Conservation (phyloP, 192 early-diverging fungal genomes). For the Coemansia javaensis region DNA sequence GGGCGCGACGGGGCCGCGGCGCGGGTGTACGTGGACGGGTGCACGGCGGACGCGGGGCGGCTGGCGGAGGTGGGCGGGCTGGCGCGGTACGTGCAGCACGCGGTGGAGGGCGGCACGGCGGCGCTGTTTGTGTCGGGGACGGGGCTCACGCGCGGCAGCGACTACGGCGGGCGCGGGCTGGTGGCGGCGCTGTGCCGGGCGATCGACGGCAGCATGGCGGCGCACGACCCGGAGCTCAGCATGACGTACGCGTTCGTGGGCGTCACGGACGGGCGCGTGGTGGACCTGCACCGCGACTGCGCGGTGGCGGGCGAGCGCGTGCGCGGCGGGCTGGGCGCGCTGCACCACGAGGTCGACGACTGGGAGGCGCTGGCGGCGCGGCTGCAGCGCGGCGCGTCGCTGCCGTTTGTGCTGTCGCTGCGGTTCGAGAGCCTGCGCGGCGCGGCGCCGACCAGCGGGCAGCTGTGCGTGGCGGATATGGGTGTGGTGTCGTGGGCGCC, state of each 20-base stretch:
- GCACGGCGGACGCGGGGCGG: slow-evolving; percentile 19
- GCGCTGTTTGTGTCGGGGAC: slow-evolving; percentile 43
- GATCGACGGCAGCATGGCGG: slow-evolving; percentile 31
- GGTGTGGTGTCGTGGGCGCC: slow-evolving; percentile 33
- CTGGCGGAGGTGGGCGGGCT: slow-evolving; percentile 18
- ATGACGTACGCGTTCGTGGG: slow-evolving; percentile 51
- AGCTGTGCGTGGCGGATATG: slow-evolving; percentile 41
- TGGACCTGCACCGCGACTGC: slow-evolving; percentile 43
- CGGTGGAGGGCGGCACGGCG: slow-evolving; percentile 39
- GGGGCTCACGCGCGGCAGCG: slow-evolving; percentile 28
- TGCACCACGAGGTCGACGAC: slow-evolving; percentile 50
- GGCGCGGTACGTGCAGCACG: slow-evolving; percentile 34
- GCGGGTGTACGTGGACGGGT: slow-evolving; percentile 45
- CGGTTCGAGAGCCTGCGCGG: slow-evolving; percentile 44
- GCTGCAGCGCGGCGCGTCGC: slow-evolving; percentile 35
- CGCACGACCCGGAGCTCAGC: slow-evolving; percentile 38
- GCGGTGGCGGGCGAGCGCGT: slow-evolving; percentile 20
- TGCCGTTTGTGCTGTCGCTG: slow-evolving; percentile 45
- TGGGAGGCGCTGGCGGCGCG: slow-evolving; percentile 36
- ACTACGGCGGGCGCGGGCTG: slow-evolving; percentile 38
- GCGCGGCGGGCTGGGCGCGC: slow-evolving; percentile 20
- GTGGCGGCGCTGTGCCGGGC: slow-evolving; percentile 25
- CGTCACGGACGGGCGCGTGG: slow-evolving; percentile 35
- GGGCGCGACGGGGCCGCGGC: background rate
- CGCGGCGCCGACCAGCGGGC: slow-evolving; percentile 30